Base-by-base conservation (phyloP, 441 rosid genomes). In the Populus hybrid region DNA sequence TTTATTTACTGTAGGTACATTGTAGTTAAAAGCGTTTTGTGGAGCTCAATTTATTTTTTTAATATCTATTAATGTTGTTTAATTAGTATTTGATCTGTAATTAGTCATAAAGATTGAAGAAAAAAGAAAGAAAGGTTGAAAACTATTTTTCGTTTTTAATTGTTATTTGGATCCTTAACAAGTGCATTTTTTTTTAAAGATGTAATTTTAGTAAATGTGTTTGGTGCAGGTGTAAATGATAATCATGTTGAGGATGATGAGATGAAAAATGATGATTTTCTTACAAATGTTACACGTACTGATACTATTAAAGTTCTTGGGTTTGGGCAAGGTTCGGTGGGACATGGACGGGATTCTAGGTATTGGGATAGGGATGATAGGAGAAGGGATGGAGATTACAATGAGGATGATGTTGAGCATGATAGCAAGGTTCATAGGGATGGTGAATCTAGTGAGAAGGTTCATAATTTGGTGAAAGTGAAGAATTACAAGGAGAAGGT, bases 291-390 rank as follows among this genome's bases (percentile, higher is more conserved):
- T 70, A 90, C 97, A 26, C 83, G 93, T 65, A 84, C 82, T 0
- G 90, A 87, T 18, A 76, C 83, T 6, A 75, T 68, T 38, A 90
- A 84, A 79, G 90, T 92, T 69, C 87, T 91, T 76, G 86, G 84
- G 71, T 95, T 91, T 85, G 99, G 99, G 77, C 83, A 78, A 12
- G 93, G 94, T 50, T 89, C 95, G 0, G 91, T 82, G 21, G 69
- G 81, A 18, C 93, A 90, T 74, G 98, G 94, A 57, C 82, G 94
- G 26, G 99, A 95, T 86, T 95, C 98, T 10, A 88, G 94, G 83
- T 87, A 88, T 84, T 95, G 97, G 97, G 98, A 95, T 82, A 89
- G 77, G 85, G 99, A 95, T 85, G 99, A 94, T 80, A 89, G 99
- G 88, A 91, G 98, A 82, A 86, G 99, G 75, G 98, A 95, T 84